phyloP scores from a whole-genome alignment of 2,329 filamentous ascomycete genomes.

The Neofusicoccum umdonicola region DNA sequence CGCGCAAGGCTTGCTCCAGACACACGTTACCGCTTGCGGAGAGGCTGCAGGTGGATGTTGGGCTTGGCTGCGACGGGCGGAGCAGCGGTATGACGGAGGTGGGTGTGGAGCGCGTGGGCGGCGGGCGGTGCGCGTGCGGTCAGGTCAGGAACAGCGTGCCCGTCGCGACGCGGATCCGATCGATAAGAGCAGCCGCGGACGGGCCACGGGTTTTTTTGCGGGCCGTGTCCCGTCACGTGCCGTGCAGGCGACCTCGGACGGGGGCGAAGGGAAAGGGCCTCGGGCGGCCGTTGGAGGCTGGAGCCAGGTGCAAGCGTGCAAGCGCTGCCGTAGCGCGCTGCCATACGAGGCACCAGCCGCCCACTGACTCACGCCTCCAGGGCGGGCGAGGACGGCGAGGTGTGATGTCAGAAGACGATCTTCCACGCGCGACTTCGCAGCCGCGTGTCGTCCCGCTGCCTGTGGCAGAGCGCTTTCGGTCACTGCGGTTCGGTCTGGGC shows the following conservation, averaged over 20 bases:
- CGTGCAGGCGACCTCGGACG: background rate
- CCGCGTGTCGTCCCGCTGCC: no score
- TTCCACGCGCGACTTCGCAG: background rate
- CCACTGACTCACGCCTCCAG: background rate
- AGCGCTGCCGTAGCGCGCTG: background rate
- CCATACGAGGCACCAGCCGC: background rate
- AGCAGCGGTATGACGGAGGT: background rate
- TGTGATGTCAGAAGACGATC: slow-evolving; percentile 8
- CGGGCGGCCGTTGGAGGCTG: no score
- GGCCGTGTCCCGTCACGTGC: background rate
- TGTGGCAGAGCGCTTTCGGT: background rate
- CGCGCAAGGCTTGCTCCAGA: slow-evolving; percentile 9
- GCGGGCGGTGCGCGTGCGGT: background rate
- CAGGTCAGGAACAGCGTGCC: slow-evolving; percentile 11
- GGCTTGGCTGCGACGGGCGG: slow-evolving; percentile 8
- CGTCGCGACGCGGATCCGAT: slow-evolving; percentile 7
- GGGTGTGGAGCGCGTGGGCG: slow-evolving; percentile 4
- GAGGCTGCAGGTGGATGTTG: background rate
- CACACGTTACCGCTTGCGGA: slow-evolving; percentile 17
- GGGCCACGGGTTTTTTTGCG: background rate
- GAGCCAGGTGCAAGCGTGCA: no score
- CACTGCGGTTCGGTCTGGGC: no score
- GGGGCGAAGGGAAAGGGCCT: background rate
- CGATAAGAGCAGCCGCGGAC: slow-evolving; percentile 3
- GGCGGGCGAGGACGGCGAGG: background rate